Evolutionary conservation across 208 protist species (phyloP), one percentile per base, ranked within the genome.

Genomic region (Phytomonas sp.): DNA sequence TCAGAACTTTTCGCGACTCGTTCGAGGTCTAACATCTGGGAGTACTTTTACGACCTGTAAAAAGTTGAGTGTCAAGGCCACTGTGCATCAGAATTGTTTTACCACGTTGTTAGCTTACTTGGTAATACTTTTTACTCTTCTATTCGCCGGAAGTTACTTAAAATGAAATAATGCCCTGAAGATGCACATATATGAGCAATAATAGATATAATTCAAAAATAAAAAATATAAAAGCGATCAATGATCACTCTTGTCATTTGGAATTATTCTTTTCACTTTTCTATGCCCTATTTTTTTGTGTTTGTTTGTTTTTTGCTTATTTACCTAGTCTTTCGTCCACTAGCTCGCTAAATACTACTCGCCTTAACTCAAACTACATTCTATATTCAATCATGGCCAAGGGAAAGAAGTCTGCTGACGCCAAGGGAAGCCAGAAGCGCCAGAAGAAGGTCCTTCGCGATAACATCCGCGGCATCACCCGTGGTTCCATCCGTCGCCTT

Each of bases 371-470:
- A 46, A 46, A 46, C 15, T 20, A 46, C 11, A 46, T 46, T 8
- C 40, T 46, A 15, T 46, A 46, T 46, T 62, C 59, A 61, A 79
- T 46, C 15, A 89, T 92, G 86, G 81, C 83, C 74, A 89, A 92
- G 76, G 86, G 86, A 60, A 92, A 92, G 81, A 85, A 76, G 63
- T 87, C 81, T 78, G 79, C 77, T 34, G 80, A 81, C 67, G 79
- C 85, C 75, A 88, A 88, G 80, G 85, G 82, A 60, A 80, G 72
- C 75, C 79, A 84, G 80, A 93, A 92, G 81, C 83, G 85, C 75
- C 85, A 90, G 77, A 92, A 91, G 77, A 92, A 93, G 81, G 82
- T 89, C 65, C 76, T 93, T 46, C 85, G 90, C 78, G 90, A 95
- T 76, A 91, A 89, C 80, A 90, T 95, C 63, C 81, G 78, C 70